Evolutionary conservation across 2,329 filamentous ascomycete species (phyloP).

Genomic region (Paramyrothecium roridum): DNA sequence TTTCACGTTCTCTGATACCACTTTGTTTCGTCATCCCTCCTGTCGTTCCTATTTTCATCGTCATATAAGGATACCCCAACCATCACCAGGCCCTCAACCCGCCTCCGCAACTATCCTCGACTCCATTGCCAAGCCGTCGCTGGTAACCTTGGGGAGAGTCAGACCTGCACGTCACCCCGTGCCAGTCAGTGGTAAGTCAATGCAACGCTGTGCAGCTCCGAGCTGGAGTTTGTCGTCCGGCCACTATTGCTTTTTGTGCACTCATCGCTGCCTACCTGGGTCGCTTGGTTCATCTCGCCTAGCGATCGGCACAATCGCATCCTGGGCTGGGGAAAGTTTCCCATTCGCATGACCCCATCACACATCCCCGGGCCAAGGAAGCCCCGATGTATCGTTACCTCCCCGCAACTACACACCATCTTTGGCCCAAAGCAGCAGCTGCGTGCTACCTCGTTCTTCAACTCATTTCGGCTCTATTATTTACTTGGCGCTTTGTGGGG

Average conservation of each 20-base stretch:
- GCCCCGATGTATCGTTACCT: not conserved
- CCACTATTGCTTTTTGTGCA: too few relatives aligned
- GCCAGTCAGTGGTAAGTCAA: not conserved
- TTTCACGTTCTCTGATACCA: not conserved
- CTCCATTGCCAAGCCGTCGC: not conserved
- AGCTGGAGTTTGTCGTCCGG: not conserved
- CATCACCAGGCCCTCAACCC: not conserved
- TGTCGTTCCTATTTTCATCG: not conserved
- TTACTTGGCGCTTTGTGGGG: not conserved
- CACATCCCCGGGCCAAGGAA: not conserved
- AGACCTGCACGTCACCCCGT: not conserved
- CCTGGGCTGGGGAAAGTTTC: not conserved
- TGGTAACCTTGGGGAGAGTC: not conserved
- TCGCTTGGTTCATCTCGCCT: not conserved
- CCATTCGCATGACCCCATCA: conserved; percentile 1
- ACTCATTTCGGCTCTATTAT: not conserved
- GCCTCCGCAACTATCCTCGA: too few relatives aligned
- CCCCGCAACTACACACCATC: not conserved
- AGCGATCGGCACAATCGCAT: not conserved
- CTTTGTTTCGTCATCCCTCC: not conserved
- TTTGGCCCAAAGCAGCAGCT: not conserved
- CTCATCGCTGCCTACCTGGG: too few relatives aligned
- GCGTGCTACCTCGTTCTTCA: not conserved
- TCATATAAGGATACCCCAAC: not conserved
- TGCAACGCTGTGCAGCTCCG: not conserved